phyloP scores from a whole-genome alignment of 768 basidiomycete species.

The Galerina sulciceps region DNA sequence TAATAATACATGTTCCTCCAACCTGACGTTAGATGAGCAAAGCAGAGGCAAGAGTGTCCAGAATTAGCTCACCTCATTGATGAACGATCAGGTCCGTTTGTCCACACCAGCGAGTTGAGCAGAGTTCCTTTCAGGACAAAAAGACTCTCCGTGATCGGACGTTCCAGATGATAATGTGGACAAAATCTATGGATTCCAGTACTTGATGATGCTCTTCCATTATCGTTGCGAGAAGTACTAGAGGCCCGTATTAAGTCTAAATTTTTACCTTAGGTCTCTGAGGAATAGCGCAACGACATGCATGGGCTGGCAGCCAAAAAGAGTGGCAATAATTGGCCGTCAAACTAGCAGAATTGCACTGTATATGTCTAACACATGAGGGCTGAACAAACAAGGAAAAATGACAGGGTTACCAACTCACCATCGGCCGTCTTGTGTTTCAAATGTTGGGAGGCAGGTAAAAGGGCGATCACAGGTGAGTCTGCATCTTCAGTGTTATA shows the following conservation, averaged over 20 bases:
- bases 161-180: constrained; percentile 69
- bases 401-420: too few species aligned
- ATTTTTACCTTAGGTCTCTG: constrained; percentile 58
- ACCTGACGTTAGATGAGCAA: neutral
- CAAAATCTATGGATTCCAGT: constrained; percentile 44
- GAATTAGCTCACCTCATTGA: constrained; percentile 24
- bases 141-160: constrained; percentile 76
- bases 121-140: constrained; percentile 73
- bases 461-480: too few species aligned
- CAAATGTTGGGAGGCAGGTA: too few species aligned
- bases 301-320: neutral
- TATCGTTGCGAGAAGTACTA: constrained; percentile 60
- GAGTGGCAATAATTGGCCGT: constrained; percentile 35
- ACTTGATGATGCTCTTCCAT: constrained; percentile 59
- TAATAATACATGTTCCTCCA: constrained; percentile 38
- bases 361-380: too few species aligned
- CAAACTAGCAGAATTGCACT: constrained; percentile 59
- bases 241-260: constrained; percentile 60
- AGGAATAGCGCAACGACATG: constrained; percentile 49
- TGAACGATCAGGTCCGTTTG: constrained; percentile 57
- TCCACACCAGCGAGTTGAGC: constrained; percentile 68
- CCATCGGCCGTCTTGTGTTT: too few species aligned
- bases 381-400: too few species aligned
- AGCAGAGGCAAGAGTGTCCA: too few species aligned
- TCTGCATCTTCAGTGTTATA: too few species aligned